A percentile compares a stretch with the other conserved stretches of the same genome.
Conservation (phyloP, 2,329 filamentous ascomycete genomes). For the Gremmenia infestans region DNA sequence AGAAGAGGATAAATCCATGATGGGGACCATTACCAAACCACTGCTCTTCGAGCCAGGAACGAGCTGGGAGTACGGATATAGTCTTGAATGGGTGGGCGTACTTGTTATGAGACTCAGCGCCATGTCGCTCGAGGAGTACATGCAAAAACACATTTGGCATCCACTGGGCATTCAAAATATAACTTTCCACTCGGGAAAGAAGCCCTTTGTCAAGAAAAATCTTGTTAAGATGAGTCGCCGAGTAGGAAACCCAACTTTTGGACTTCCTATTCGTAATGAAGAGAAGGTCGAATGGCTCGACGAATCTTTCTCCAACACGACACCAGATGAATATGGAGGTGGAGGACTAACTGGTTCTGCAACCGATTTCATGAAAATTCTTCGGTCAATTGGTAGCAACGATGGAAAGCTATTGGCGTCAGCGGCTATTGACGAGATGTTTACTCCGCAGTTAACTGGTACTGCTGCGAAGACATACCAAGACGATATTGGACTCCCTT, state of each 20-base stretch:
- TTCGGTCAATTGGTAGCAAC: neutral
- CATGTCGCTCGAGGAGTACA: conserved; percentile 16
- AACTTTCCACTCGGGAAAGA: conserved; percentile 8
- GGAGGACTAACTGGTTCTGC: neutral
- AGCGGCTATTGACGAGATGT: conserved; percentile 3
- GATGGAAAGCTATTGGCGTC: neutral
- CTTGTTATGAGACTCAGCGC: conserved; percentile 38
- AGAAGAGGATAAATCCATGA: no score
- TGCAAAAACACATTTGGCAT: conserved; percentile 16
- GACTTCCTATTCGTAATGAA: neutral
- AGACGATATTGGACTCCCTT: conserved; percentile 20
- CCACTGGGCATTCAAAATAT: conserved; percentile 14
- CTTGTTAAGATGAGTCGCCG: conserved; percentile 6
- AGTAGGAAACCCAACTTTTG: conserved; percentile 4
- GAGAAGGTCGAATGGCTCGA: conserved; percentile 19
- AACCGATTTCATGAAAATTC: neutral
- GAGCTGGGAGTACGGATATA: conserved; percentile 53
- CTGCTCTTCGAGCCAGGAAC: conserved; percentile 59
- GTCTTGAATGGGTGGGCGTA: conserved; percentile 49
- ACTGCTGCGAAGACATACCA: neutral
- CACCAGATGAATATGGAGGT: conserved; percentile 28
- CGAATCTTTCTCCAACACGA: conserved; percentile 20
- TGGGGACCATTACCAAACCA: conserved; percentile 31
- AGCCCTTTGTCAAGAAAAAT: conserved; percentile 2
- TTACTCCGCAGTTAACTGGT: neutral